Conservation (phyloP, 495 filamentous ascomycete species). For the Aspergillus coremiiformis region DNA sequence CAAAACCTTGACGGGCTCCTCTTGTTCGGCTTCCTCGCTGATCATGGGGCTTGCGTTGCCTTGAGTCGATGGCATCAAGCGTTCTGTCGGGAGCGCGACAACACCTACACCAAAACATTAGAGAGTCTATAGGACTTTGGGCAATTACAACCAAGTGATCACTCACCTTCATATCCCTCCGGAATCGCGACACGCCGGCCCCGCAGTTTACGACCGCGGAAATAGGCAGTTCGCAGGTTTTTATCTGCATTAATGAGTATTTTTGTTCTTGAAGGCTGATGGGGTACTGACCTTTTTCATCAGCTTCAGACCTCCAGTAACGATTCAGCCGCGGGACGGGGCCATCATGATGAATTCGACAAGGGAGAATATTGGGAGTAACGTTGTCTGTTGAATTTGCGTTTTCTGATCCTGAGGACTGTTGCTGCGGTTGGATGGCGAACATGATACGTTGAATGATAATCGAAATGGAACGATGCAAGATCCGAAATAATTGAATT, state of each 20-base stretch:
- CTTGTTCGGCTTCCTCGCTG: conserved; percentile 29
- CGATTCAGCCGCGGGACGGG: conserved; percentile 53
- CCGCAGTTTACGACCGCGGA: conserved; percentile 75
- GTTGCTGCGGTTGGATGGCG: conserved; percentile 28
- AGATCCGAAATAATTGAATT: neutral
- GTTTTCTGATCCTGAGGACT: conserved; percentile 13
- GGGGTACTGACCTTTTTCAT: conserved; percentile 32
- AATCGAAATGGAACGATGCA: neutral
- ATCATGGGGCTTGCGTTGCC: conserved; percentile 31
- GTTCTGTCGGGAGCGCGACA: conserved; percentile 34
- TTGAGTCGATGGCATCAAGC: conserved; percentile 16
- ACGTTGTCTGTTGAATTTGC: conserved; percentile 19
- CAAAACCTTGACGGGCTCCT: conserved; percentile 50
- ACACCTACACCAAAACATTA: conserved; percentile 24
- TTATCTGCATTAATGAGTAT: conserved; percentile 8
- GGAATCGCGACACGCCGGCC: conserved; percentile 64
- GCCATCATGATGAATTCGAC: conserved; percentile 73
- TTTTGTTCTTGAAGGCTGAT: neutral
- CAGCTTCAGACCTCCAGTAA: conserved; percentile 61
- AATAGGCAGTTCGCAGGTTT: conserved; percentile 51
- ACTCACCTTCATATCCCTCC: conserved; percentile 62
- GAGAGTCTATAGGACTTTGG: neutral
- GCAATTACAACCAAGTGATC: neutral
- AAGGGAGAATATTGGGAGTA: conserved; percentile 77
- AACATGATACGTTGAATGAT: conserved; percentile 24